Conservation (phyloP, 176 grass and related monocot species). For the Cenchrus americanus region DNA sequence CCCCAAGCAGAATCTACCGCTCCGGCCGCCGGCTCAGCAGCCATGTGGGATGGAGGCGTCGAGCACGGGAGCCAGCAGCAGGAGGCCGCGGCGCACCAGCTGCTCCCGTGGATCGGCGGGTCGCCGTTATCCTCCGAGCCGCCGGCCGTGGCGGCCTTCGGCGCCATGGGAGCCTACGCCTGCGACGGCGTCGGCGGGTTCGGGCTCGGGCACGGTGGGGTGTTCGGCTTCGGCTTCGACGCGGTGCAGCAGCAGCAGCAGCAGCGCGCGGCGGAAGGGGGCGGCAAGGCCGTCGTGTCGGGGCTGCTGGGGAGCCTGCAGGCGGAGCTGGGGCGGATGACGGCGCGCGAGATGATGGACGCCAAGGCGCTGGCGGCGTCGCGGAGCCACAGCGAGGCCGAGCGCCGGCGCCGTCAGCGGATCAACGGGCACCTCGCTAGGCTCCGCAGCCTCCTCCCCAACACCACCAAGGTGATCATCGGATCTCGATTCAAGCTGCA, state of each 20-base stretch:
- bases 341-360: conserved; percentile 91
- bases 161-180: conserved; percentile 38
- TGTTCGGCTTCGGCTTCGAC: conserved; percentile 60
- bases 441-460: conserved; percentile 90
- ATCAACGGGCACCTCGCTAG: conserved; percentile 89
- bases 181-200: conserved; percentile 36
- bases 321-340: conserved; percentile 85
- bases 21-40: neutral
- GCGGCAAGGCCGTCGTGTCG: conserved; percentile 47
- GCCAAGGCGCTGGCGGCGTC: conserved; percentile 95
- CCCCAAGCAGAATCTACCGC: neutral
- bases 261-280: conserved; percentile 44
- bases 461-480: conserved; percentile 81
- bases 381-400: conserved; percentile 96
- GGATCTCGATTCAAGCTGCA: neutral
- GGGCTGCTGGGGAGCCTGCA: conserved; percentile 76
- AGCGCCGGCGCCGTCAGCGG: conserved; percentile 89
- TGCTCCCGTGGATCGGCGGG: conserved; percentile 59
- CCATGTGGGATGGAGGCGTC: conserved; percentile 75
- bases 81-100: conserved; percentile 43
- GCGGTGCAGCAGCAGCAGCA: conserved; percentile 20
- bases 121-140: conserved; percentile 42
- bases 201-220: conserved; percentile 47
- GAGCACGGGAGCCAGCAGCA: conserved; percentile 53
- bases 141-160: conserved; percentile 10